Evolutionary conservation across 768 basidiomycete genomes (phyloP), one percentile per base, ranked within the genome.

Genomic region (Fomitopsis serialis): DNA sequence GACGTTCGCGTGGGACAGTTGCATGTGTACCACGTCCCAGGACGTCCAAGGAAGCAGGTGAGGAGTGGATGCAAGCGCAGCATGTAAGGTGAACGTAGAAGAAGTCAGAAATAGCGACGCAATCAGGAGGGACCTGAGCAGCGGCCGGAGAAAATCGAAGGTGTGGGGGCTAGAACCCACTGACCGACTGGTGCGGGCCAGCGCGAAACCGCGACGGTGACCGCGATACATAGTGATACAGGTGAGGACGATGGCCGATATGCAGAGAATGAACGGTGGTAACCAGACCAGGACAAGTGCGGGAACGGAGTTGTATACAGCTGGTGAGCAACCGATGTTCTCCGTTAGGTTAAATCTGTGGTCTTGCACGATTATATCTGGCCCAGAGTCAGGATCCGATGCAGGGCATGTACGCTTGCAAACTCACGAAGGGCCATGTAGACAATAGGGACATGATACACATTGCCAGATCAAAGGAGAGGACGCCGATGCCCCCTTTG

Each of bases 241-340:
- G 24, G 80, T 58, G 27, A 76, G 44, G 35, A 80, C 61, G 8
- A 80, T 76, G 3, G 77, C 77, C 25, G 76, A 54, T 50, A 78
- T 61, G 0, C 72, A 72, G 11, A 74, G 61, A 1, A 66, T 62
- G 2, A 78, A 76, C 35, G 71, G 70, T 45, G 59, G 55, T 56
- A 11, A 61, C 64, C 65, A 65, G 49, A 78, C 60, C 35, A 76
- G 46, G 21, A 73, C 56, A 48, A 79, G 61, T 0, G 74, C 72
- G 10, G 74, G 61, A 1, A 67, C 62, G 1, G 81, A 80, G 25
- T 74, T 70, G 54, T 65, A 57, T 54, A 58, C 54, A 1, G 64
- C 57, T 9, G 70, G 61, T 32, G 64, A 47, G 54, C 71, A 72
- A 5, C 71, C 71, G 27, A 66, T 54, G 48, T 68, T 60, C 45